Percentiles rank a stretch among this genome's conserved stretches.
Evolutionary conservation across 306 rosid genomes (phyloP).

Genomic region (Fragaria vesca): DNA sequence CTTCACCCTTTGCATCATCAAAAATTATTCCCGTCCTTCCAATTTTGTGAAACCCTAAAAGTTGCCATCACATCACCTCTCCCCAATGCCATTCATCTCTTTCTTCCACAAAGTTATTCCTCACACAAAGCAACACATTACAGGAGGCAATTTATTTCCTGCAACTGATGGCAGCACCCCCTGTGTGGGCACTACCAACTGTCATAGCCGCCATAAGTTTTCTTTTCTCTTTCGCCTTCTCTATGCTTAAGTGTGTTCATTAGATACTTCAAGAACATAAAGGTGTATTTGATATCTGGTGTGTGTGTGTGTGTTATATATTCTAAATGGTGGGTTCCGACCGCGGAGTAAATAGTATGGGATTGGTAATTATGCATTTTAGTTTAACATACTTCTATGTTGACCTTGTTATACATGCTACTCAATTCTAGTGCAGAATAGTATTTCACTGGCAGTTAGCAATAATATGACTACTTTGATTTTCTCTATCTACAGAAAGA

Average conservation of each 20-base stretch:
- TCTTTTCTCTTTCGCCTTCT: neutral
- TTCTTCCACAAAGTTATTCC: neutral
- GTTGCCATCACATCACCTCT: neutral
- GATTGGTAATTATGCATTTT: neutral
- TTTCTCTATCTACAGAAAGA: slow-evolving; percentile 59
- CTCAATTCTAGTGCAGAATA: slow-evolving; percentile 1
- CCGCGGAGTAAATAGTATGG: neutral
- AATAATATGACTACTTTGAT: neutral
- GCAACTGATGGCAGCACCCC: neutral
- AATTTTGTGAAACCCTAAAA: neutral
- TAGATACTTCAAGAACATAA: neutral
- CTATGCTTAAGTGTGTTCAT: neutral
- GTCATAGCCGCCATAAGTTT: neutral
- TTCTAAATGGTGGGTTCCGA: neutral
- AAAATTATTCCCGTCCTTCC: neutral
- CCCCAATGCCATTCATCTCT: neutral
- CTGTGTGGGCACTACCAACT: neutral
- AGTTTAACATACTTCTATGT: neutral
- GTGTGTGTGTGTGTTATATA: neutral
- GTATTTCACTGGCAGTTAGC: neutral
- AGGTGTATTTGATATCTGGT: neutral
- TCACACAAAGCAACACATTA: neutral
- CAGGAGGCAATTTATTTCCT: neutral
- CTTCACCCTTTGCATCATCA: neutral
- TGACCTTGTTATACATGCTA: slow-evolving; percentile 15